phyloP scores from a whole-genome alignment of 2,329 filamentous ascomycete genomes.

The Immersiporthe knoxdaviesiana region DNA sequence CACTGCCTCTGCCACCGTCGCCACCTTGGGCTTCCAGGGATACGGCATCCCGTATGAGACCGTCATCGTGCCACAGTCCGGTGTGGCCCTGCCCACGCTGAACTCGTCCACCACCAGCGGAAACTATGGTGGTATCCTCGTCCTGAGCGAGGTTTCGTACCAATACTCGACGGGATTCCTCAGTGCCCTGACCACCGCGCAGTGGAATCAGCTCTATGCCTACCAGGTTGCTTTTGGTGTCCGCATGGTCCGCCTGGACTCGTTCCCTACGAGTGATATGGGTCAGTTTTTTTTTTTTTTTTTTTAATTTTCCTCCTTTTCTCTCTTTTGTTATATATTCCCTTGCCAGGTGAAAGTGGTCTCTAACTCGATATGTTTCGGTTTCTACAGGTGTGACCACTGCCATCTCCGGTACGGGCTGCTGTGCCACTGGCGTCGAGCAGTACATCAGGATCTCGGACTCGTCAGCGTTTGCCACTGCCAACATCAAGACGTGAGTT shows the following conservation, averaged over 20 bases:
- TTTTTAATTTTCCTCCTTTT: too few species aligned
- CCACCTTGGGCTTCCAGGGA: conserved; percentile 58
- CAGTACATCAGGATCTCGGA: conserved; percentile 59
- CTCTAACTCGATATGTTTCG: conserved; percentile 12
- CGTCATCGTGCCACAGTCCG: conserved; percentile 56
- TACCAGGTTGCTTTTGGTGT: conserved; percentile 63
- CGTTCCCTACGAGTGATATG: conserved; percentile 55
- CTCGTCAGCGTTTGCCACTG: conserved; percentile 54
- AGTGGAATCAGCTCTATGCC: conserved; percentile 59
- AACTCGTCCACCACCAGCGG: conserved; percentile 52
- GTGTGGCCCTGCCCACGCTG: conserved; percentile 54
- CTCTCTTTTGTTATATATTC: not conserved
- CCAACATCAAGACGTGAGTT: conserved; percentile 51
- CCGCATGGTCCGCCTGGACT: conserved; percentile 63
- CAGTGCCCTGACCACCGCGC: conserved; percentile 57
- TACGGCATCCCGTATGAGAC: conserved; percentile 64
- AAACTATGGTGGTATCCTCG: conserved; percentile 63
- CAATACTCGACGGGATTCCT: conserved; percentile 52
- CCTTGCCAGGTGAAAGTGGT: too few species aligned
- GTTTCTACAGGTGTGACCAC: conserved; percentile 31
- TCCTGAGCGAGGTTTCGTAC: conserved; percentile 58
- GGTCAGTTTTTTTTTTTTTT: conserved; percentile 44
- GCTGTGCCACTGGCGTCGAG: conserved; percentile 52
- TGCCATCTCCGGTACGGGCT: conserved; percentile 40
- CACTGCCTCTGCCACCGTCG: conserved; percentile 49